phyloP scores from a whole-genome alignment of 352 stramenopile genomes.

The Phytophthora aleatoria region DNA sequence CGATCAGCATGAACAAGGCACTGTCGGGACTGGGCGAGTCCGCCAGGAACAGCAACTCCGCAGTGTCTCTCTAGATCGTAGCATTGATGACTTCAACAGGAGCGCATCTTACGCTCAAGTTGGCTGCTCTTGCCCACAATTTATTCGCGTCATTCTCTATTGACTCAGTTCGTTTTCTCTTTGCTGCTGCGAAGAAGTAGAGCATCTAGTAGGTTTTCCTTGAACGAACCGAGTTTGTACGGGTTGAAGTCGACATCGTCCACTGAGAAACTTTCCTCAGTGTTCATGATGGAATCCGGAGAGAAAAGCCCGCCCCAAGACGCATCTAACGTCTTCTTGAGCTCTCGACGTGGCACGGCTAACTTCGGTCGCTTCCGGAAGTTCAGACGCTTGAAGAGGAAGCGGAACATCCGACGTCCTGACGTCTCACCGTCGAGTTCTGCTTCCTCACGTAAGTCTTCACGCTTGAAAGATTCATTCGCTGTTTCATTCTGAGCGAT shows the following conservation, averaged over 20 bases:
- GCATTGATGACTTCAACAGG: background rate
- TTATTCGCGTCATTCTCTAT: slow-evolving; percentile 33
- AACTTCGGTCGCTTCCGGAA: slow-evolving; percentile 35
- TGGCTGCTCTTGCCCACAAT: slow-evolving; percentile 30
- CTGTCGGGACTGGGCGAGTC: slow-evolving; percentile 42
- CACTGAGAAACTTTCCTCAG: slow-evolving; percentile 64
- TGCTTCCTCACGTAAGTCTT: slow-evolving; percentile 67
- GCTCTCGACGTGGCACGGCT: slow-evolving; percentile 31
- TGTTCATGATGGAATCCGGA: slow-evolving; percentile 75
- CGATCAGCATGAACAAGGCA: slow-evolving; percentile 83
- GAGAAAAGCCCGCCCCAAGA: slow-evolving; percentile 82
- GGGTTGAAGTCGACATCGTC: slow-evolving; percentile 83
- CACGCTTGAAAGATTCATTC: slow-evolving; percentile 86
- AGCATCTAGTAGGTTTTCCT: slow-evolving; percentile 63
- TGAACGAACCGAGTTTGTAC: slow-evolving; percentile 70
- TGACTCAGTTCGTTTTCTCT: slow-evolving; percentile 38
- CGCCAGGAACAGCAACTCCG: slow-evolving; percentile 33
- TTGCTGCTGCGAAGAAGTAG: slow-evolving; percentile 39
- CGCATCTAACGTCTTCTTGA: slow-evolving; percentile 66
- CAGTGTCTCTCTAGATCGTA: slow-evolving; percentile 53
- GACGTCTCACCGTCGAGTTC: slow-evolving; percentile 52
- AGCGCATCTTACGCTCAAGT: slow-evolving; percentile 1
- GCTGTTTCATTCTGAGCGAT: slow-evolving; percentile 77
- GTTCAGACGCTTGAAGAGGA: slow-evolving; percentile 50
- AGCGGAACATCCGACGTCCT: slow-evolving; percentile 45